A percentile compares a stretch with the other conserved stretches of the same genome.
Conservation (phyloP, 371 early-diverging fungal genomes). For the Mucor mucedo region DNA sequence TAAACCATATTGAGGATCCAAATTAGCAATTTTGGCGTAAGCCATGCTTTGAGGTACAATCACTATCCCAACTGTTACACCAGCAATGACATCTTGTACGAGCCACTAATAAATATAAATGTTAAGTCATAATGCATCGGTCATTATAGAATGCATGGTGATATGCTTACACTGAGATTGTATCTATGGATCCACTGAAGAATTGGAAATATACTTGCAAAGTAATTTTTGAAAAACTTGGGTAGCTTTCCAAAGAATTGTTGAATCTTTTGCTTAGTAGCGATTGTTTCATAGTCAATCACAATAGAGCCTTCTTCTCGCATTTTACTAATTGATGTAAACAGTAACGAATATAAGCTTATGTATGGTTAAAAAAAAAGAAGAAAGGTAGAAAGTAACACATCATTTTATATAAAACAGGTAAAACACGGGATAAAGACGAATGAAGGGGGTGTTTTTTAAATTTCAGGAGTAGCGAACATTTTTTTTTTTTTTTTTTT, state of each 20-base stretch:
- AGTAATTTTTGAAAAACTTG: slow-evolving; percentile 5
- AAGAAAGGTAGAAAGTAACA: not conserved
- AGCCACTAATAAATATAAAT: slow-evolving; percentile 61
- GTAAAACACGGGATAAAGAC: slow-evolving; percentile 2
- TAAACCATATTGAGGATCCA: slow-evolving; percentile 62
- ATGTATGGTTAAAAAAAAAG: not conserved
- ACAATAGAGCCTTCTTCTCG: slow-evolving; percentile 9
- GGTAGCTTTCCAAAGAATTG: slow-evolving; percentile 6
- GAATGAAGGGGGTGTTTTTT: not conserved
- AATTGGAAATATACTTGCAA: slow-evolving; percentile 19
- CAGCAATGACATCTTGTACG: slow-evolving; percentile 82
- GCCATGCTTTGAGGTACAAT: slow-evolving; percentile 87
- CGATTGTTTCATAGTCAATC: slow-evolving; percentile 11
- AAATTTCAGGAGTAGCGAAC: not conserved
- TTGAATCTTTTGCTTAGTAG: slow-evolving; percentile 3
- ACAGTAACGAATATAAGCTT: not conserved
- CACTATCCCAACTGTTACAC: slow-evolving; percentile 84
- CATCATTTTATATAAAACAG: not conserved
- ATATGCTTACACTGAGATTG: slow-evolving; percentile 30
- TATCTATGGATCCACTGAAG: slow-evolving; percentile 39
- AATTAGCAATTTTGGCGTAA: slow-evolving; percentile 81
- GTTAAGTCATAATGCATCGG: not conserved
- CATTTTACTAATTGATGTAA: not conserved
- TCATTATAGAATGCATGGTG: not conserved
- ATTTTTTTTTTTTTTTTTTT: not conserved